Evolutionary conservation across 1,284 basidiomycete species (phyloP), one percentile per base, ranked within the genome.

Genomic region (Ceratobasidium sp.): DNA sequence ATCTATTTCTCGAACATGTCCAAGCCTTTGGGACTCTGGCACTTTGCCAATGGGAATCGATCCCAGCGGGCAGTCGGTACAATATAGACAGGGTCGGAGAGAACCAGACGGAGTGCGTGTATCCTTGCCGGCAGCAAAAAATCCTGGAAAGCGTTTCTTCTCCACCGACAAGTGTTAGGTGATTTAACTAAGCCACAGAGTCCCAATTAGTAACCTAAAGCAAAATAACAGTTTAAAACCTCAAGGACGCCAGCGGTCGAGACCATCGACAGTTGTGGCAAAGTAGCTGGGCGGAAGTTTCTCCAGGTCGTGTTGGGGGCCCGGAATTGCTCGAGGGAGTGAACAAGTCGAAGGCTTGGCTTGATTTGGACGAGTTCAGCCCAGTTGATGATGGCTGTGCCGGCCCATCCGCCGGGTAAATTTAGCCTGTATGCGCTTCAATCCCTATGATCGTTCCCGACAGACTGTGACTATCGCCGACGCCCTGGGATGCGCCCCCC

Each of bases 1-100:
- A 64, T 14, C n/a, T n/a, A 44, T 50, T 67, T 67, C 65, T 67
- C 65, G 65, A 67, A 67, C 30, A 27, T 60, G 62, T 44, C 41
- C 41, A 44, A 44, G 10, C 41, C 35, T 46, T 16, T 23, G 44
- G 46, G 65, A 48, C 16, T 67, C 30, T 67, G 30, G 20, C 20
- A 41, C 20, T 18, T 10, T 23, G 18, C 14, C 20, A 52, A 23
- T 52, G n/a, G 50, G 50, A 23, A 10, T 23, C n/a, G n/a, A 23
- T 18, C 50, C n/a, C 10, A 52, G n/a, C n/a, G 50, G 8, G n/a
- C 3, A n/a, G 8, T 10, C 14, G 14, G 20, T 23, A 20, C n/a
- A 5, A n/a, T 52, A 10, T 20, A 20, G 8, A 23, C 8, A n/a
- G 18, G 20, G 50, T 23, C n/a, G 20, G 5, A n/a, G 50, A 5